Evolutionary conservation across 1,284 basidiomycete genomes (phyloP).

Genomic region (Xerocomus amazonicus): DNA sequence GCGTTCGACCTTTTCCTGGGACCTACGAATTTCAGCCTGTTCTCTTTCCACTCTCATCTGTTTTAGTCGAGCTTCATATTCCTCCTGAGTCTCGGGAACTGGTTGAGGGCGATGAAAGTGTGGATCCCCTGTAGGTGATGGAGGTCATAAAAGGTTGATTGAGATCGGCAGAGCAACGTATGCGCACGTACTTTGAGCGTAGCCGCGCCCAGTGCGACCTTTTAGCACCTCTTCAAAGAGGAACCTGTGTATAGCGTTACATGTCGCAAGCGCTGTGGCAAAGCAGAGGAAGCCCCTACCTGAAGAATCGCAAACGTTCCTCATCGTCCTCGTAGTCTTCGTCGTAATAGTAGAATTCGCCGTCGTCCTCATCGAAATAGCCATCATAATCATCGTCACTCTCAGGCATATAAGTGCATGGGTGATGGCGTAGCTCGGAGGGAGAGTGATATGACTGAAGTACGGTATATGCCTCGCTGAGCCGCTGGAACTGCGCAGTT

Average conservation of each 20-base stretch:
- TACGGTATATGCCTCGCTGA: conserved; percentile 64
- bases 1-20: conserved; percentile 46
- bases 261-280: conserved; percentile 3
- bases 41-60: conserved; percentile 50
- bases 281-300: conserved; percentile 29
- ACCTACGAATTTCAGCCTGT: conserved; percentile 48
- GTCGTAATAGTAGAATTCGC: conserved; percentile 35
- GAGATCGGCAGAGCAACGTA: conserved; percentile 2
- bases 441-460: conserved; percentile 51
- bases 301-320: conserved; percentile 41
- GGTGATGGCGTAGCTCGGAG: conserved; percentile 24
- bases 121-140: conserved; percentile 16
- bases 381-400: conserved; percentile 29
- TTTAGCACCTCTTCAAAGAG: conserved; percentile 46
- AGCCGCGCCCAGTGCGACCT: conserved; percentile 34
- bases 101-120: conserved; percentile 12
- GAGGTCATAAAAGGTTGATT: conserved; percentile 11
- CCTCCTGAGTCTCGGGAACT: conserved; percentile 43
- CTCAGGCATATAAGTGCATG: conserved; percentile 13
- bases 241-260: conserved; percentile 27
- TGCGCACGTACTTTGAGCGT: conserved; percentile 24
- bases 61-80: conserved; percentile 51
- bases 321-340: conserved; percentile 34
- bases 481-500: conserved; percentile 61
- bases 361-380: conserved; percentile 36